Percentiles rank a stretch among this genome's conserved stretches.
These are phyloP conservation scores for Alternaria novae-zelandiae DNA, from an alignment of 2,329 filamentous ascomycete species.

Conservation along the genomic window DNA sequence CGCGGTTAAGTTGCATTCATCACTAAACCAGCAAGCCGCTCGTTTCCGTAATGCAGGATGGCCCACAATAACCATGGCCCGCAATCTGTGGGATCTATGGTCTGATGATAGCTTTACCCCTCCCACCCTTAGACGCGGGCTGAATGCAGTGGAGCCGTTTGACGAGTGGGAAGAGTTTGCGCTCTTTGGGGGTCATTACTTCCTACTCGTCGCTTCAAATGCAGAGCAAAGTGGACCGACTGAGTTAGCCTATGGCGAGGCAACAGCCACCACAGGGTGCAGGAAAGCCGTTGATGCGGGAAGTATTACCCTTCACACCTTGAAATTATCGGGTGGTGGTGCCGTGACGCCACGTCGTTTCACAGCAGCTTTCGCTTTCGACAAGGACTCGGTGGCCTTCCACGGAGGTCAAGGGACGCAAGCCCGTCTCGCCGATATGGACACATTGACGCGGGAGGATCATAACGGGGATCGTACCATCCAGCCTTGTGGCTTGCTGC, in stretches of 20 bases:
- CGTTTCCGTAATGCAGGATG: slow-evolving; percentile 77
- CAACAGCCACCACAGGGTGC: slow-evolving; percentile 4
- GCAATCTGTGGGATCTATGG: slow-evolving; percentile 86
- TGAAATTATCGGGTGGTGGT: slow-evolving; percentile 9
- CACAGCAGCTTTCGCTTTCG: slow-evolving; percentile 45
- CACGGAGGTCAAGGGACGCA: slow-evolving; percentile 57
- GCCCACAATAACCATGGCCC: slow-evolving; percentile 62
- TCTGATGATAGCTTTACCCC: slow-evolving; percentile 70
- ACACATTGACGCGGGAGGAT: slow-evolving; percentile 43
- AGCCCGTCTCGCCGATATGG: slow-evolving; percentile 56
- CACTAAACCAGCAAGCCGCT: slow-evolving; percentile 66
- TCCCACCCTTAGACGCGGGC: slow-evolving; percentile 61
- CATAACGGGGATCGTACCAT: slow-evolving; percentile 22
- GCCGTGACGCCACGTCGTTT: slow-evolving; percentile 47
- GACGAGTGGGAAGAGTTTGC: slow-evolving; percentile 97
- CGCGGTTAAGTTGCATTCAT: slow-evolving; percentile 74
- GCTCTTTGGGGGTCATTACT: slow-evolving; percentile 84
- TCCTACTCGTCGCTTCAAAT: slow-evolving; percentile 72
- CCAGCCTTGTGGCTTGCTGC: slow-evolving; percentile 42
- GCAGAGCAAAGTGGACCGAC: slow-evolving; percentile 18
- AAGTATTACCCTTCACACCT: slow-evolving; percentile 24
- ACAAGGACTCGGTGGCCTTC: slow-evolving; percentile 42
- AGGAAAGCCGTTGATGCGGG: slow-evolving; percentile 7
- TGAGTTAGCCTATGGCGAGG: slow-evolving; percentile 8
- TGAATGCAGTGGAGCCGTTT: slow-evolving; percentile 81